Evolutionary conservation across 805 yeast genomes (phyloP).

Genomic region (Clavispora fructus): DNA sequence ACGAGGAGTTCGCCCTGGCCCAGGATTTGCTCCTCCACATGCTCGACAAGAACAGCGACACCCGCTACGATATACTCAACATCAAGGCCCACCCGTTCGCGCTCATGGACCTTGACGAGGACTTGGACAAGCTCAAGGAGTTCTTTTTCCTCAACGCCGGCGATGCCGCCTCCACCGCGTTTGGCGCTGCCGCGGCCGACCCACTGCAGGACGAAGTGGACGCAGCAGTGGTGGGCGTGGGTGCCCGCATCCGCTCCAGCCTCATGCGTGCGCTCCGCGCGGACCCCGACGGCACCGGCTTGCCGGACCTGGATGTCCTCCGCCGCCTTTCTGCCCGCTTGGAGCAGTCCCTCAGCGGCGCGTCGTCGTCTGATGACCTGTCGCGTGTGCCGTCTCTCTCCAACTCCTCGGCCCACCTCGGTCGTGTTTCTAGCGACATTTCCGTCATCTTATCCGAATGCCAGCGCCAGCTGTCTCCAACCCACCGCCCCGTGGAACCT

Average conservation of each 20-base stretch:
- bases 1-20: constrained; percentile 42
- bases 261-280: constrained; percentile 31
- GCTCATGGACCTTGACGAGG: constrained; percentile 35
- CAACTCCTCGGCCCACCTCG: constrained; percentile 11
- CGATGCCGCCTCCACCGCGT: constrained; percentile 1
- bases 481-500: background rate
- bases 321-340: constrained; percentile 18
- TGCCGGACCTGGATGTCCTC: constrained; percentile 19
- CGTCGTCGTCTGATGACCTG: constrained; percentile 27
- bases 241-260: constrained; percentile 46
- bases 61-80: constrained; percentile 63
- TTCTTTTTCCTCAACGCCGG: constrained; percentile 27
- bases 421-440: constrained; percentile 10
- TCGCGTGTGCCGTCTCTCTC: constrained; percentile 10
- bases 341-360: constrained; percentile 21
- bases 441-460: constrained; percentile 33
- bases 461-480: constrained; percentile 5
- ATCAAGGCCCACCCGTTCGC: constrained; percentile 75
- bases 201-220: constrained; percentile 65
- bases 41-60: constrained; percentile 63
- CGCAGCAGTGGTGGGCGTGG: constrained; percentile 79
- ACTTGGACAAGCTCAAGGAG: constrained; percentile 30
- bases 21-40: constrained; percentile 57
- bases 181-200: constrained; percentile 34
- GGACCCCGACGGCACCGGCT: background rate